Percentiles rank a stretch among this genome's conserved stretches.
phyloP scores from a whole-genome alignment of 2,329 filamentous ascomycete species.

The Fusarium sacchari region DNA sequence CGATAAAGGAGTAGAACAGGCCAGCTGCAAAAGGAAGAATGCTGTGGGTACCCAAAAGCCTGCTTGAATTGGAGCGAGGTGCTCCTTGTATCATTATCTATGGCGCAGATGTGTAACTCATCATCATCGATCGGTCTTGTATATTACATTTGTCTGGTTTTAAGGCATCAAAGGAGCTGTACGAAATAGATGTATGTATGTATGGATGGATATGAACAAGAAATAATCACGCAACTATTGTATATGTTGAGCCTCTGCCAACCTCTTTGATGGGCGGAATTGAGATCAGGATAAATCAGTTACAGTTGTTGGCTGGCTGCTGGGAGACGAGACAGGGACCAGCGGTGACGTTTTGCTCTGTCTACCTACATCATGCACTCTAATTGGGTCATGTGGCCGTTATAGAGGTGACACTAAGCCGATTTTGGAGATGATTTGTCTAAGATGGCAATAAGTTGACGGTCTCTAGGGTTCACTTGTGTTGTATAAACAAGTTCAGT shows the following conservation, averaged over 20 bases:
- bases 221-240: background rate
- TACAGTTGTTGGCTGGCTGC: background rate
- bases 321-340: background rate
- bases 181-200: background rate
- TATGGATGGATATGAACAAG: background rate
- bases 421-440: slow-evolving; percentile 4
- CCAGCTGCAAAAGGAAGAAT: background rate
- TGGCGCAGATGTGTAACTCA: slow-evolving; percentile 1
- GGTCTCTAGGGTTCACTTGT: slow-evolving; percentile 1
- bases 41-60: background rate
- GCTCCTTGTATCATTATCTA: slow-evolving; percentile 26
- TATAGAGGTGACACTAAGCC: slow-evolving; percentile 19
- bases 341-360: slow-evolving; percentile 29
- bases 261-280: background rate
- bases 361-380: background rate
- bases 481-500: background rate
- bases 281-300: background rate
- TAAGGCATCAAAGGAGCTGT: background rate
- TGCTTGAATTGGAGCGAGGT: slow-evolving; percentile 1
- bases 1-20: background rate
- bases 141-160: background rate
- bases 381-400: slow-evolving; percentile 31
- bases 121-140: slow-evolving; percentile 14
- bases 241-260: background rate
- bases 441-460: background rate